These are phyloP conservation scores for Pouteria glomerata DNA, from an alignment of 148 eudicot genomes.

Conservation along the genomic window DNA sequence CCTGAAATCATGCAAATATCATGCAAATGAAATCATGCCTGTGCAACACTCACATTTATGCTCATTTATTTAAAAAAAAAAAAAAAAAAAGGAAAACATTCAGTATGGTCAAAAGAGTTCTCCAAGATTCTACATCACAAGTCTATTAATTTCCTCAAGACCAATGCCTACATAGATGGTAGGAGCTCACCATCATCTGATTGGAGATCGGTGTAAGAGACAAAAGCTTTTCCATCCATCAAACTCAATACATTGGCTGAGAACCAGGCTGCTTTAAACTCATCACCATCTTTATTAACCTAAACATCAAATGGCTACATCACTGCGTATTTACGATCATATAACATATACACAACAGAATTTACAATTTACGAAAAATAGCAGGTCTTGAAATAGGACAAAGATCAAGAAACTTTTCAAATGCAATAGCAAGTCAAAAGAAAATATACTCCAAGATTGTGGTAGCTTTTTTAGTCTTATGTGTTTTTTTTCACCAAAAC, in stretches of 20 bases:
- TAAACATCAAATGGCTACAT: slow-evolving; percentile 19
- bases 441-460: too few species aligned
- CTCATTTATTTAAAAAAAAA: too few species aligned
- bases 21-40: too few species aligned
- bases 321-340: not conserved
- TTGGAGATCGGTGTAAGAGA: slow-evolving; percentile 50
- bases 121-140: not conserved
- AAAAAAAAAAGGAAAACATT: too few species aligned
- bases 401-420: slow-evolving; percentile 1
- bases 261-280: slow-evolving; percentile 68
- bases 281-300: slow-evolving; percentile 61
- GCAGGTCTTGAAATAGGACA: not conserved
- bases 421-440: slow-evolving; percentile 1
- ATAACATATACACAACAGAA: too few species aligned
- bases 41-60: too few species aligned
- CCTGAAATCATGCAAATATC: not conserved
- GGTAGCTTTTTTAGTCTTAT: too few species aligned
- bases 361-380: too few species aligned
- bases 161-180: not conserved
- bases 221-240: slow-evolving; percentile 63
- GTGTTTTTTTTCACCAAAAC: too few species aligned
- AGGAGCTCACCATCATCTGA: slow-evolving; percentile 65
- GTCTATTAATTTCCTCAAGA: not conserved
- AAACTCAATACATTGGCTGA: slow-evolving; percentile 60
- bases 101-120: not conserved